Base-by-base conservation (phyloP, 768 basidiomycete species). In the Leccinum fibrillosum region DNA sequence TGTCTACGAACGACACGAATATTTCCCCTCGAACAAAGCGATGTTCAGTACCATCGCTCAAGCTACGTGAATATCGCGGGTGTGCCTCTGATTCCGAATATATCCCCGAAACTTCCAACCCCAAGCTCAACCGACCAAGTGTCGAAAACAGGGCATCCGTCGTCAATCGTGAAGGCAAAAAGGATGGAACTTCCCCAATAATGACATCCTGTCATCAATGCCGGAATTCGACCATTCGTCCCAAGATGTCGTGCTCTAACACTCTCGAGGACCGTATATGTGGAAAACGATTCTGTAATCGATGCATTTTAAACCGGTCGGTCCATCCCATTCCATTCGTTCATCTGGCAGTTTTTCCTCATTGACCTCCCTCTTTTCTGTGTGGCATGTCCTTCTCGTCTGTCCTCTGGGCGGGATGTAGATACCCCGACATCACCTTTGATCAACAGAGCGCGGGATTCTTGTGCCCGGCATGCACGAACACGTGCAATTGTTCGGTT, bases 401-500 rank as follows among this genome's bases (percentile, higher is more conserved):
- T 32, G 17, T 39, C 37, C 12, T 26, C 6, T 8, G n/a, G 45
- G 11, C 7, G 8, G 28, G 21, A 44, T 37, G 4, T 54, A 79
- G 78, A 60, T 79, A 79, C 53, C 74, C 76, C 1, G 70, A 76
- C 17, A 55, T 77, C 56, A 66, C 66, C 26, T 79, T 79, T 57
- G 68, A 76, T 32, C 48, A 64, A 34, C 64, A 56, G 19, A 70
- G 61, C 39, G 59, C 61, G 4, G 54, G 64, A 7, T 79, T 77
- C 53, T 55, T 62, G 23, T 86, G 84, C 61, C 84, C 84, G 0
- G 61, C 25, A 13, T 85, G 83, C 62, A 62, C 65, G 3, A 62
- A 70, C 11, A 76, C 60, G 11, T 86, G 84, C 67, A 82, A 78
- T 48, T 85, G 84, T 64, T 78, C 80, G 11, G 0, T 5, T 0